Base-by-base conservation (phyloP, 2,329 filamentous ascomycete species). In the Cladosporium cucumerinum region DNA sequence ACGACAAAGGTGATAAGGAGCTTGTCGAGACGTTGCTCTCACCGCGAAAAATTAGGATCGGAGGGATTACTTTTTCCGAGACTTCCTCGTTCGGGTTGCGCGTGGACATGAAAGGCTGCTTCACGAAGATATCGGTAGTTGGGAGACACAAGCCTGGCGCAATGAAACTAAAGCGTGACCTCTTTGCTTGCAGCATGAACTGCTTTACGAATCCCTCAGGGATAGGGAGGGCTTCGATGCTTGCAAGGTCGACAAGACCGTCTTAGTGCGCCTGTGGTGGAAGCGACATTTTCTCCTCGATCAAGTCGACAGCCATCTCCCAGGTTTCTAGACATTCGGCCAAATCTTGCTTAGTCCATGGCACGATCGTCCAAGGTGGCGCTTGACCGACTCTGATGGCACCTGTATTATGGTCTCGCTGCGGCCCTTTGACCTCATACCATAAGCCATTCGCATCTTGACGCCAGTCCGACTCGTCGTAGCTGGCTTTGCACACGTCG, bases 21-120 rank as follows among this genome's bases (percentile, higher is more conserved):
- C 6, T 16, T 63, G 48, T 57, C 2, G 6, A 16, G 18, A 55
- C 32, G n/a, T 21, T 52, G 21, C n/a, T 57, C n/a, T 65, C 52
- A 57, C 63, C 63, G 21, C 71, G 73, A 57, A 74, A 66, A 30
- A 66, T 18, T 14, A 67, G 52, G 48, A 68, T 67, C 2, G 67
- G 62, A 30, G 39, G 55, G 6, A 28, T 51, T 0, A 61, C 21
- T 6, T 52, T 32, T 23, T 51, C 63, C n/a, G 25, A n/a, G 28
- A 16, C 18, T 23, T 30, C 25, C 1, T 48, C 36, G 26, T 28
- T 18, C 21, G 26, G 18, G 21, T 30, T 25, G 3, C 46, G 25
- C 39, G 23, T 16, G 28, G 39, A 59, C 25, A 48, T 30, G 57
- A 59, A 59, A 12, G 57, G 57, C 25, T 59, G 57, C 25, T 1